Evolutionary conservation across 164 flowering plant genomes (phyloP).

Genomic region (Taxillus chinensis): DNA sequence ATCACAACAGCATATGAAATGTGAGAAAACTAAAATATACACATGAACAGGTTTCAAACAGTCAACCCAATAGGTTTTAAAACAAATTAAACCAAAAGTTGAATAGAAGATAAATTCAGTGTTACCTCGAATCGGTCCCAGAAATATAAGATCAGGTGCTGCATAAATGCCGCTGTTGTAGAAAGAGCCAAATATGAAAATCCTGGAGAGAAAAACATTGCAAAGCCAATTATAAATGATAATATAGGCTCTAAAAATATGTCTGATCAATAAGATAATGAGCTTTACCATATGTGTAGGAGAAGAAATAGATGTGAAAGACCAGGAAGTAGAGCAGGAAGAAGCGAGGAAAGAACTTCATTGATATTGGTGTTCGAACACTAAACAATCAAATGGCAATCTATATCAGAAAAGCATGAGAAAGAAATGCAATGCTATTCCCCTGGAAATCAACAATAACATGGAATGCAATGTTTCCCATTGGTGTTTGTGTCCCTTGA

Average conservation of each 20-base stretch:
- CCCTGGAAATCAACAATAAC: too few relatives aligned
- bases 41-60: too few relatives aligned
- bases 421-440: too few relatives aligned
- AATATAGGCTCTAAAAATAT: not conserved
- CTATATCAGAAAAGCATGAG: not conserved
- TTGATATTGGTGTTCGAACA: conserved; percentile 93
- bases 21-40: too few relatives aligned
- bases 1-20: not conserved
- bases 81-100: too few relatives aligned
- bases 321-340: conserved; percentile 93
- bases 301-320: conserved; percentile 95
- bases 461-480: too few relatives aligned
- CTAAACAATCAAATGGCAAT: conserved; percentile 27
- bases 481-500: too few relatives aligned
- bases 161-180: conserved; percentile 91
- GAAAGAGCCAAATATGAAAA: conserved; percentile 91
- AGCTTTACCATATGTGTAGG: conserved; percentile 82
- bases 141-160: conserved; percentile 83
- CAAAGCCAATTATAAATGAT: not conserved
- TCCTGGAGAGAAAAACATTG: conserved; percentile 30
- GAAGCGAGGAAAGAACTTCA: conserved; percentile 99
- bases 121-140: conserved; percentile 98
- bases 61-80: too few relatives aligned
- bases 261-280: not conserved
- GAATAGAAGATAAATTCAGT: not conserved